These are phyloP conservation scores for Yamadazyma insecticola DNA, from an alignment of 805 yeast genomes.

Conservation along the genomic window DNA sequence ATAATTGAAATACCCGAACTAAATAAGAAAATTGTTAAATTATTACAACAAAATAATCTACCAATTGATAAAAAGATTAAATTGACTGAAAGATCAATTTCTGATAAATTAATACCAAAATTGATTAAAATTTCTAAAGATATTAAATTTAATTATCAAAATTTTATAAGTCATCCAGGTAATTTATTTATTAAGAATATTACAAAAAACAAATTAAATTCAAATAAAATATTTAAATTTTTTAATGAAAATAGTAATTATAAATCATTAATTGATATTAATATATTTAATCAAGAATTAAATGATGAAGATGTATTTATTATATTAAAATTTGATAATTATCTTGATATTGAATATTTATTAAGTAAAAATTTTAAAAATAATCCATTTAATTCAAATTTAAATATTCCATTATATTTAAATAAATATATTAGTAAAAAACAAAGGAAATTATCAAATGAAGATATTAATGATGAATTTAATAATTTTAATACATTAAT, in stretches of 20 bases:
- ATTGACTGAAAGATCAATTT: slow-evolving; percentile 3
- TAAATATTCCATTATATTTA: slow-evolving; percentile 40
- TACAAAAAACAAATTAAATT: slow-evolving; percentile 24
- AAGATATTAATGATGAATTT: slow-evolving; percentile 10
- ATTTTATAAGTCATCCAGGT: slow-evolving; percentile 51
- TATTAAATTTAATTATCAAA: slow-evolving; percentile 20
- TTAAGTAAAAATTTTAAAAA: slow-evolving; percentile 16
- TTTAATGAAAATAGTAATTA: slow-evolving; percentile 16
- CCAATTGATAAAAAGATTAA: neutral
- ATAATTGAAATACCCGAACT: slow-evolving; percentile 1
- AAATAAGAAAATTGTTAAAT: neutral
- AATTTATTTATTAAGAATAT: slow-evolving; percentile 52
- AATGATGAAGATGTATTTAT: slow-evolving; percentile 20
- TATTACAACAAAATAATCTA: slow-evolving; percentile 3
- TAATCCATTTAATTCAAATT: slow-evolving; percentile 22
- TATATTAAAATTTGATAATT: slow-evolving; percentile 27
- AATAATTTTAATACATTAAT: slow-evolving; percentile 21
- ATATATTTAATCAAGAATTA: slow-evolving; percentile 14
- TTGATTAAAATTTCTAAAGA: slow-evolving; percentile 8
- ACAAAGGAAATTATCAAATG: slow-evolving; percentile 41
- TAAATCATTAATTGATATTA: slow-evolving; percentile 17
- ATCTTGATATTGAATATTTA: slow-evolving; percentile 27
- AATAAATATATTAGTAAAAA: slow-evolving; percentile 63
- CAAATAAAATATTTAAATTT: slow-evolving; percentile 24
- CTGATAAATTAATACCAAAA: slow-evolving; percentile 10